Percentiles rank a stretch among this genome's conserved stretches.
Evolutionary conservation across 2,329 filamentous ascomycete genomes (phyloP).

Genomic region (Botrytis paeoniae): DNA sequence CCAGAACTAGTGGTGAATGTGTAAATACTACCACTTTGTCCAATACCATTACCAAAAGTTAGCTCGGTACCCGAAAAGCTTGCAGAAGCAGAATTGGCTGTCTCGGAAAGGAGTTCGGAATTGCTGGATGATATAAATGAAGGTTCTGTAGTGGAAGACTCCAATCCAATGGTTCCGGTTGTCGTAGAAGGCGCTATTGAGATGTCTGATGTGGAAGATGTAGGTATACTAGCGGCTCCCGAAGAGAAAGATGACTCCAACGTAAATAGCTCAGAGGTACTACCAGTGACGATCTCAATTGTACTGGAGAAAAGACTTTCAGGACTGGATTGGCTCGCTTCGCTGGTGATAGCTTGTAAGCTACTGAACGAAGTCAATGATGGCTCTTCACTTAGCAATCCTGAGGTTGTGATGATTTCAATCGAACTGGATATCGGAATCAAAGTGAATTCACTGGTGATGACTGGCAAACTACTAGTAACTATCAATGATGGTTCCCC

Average conservation of each 20-base stretch:
- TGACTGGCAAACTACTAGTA: too few relatives aligned
- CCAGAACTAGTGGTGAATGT: not conserved
- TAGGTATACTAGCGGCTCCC: not conserved
- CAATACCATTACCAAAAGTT: not conserved
- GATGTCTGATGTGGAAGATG: not conserved
- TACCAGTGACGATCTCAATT: not conserved
- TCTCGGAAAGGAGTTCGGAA: not conserved
- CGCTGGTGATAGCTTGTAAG: not conserved
- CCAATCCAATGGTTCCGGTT: not conserved
- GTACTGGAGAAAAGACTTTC: not conserved
- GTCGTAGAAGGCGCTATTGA: constrained; percentile 1
- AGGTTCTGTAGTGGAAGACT: not conserved
- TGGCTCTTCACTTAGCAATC: not conserved
- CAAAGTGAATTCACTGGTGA: too few relatives aligned
- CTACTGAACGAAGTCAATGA: not conserved
- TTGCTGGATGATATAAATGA: not conserved
- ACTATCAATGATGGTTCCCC: too few relatives aligned
- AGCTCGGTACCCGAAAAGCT: not conserved
- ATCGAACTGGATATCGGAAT: not conserved
- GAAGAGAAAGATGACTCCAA: constrained; percentile 1
- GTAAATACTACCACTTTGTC: constrained; percentile 7
- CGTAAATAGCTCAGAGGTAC: not conserved
- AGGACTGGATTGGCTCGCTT: not conserved
- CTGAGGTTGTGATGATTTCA: not conserved
- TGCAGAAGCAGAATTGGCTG: not conserved